phyloP scores from a whole-genome alignment of 768 basidiomycete genomes.

The Russula sp. region DNA sequence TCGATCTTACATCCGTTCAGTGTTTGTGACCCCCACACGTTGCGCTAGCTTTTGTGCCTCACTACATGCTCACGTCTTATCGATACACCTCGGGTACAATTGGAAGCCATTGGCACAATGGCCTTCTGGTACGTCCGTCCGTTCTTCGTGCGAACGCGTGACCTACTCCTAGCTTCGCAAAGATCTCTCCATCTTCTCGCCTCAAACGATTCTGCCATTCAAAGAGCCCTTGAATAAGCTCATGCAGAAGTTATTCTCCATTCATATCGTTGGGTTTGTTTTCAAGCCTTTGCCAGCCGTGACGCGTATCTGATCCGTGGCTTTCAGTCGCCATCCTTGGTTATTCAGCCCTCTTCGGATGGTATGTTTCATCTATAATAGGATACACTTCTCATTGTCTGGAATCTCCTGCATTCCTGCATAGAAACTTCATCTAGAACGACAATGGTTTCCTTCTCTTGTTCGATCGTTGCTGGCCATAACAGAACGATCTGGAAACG shows the following conservation, averaged over 20 bases:
- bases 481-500: constrained; percentile 16
- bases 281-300: constrained; percentile 4
- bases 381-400: constrained; percentile 5
- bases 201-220: constrained; percentile 24
- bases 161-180: constrained; percentile 11
- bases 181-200: constrained; percentile 22
- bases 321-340: constrained; percentile 65
- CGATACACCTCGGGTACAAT: constrained; percentile 43
- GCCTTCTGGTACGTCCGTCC: constrained; percentile 32
- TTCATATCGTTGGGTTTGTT: constrained; percentile 27
- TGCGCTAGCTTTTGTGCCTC: constrained; percentile 26
- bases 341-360: constrained; percentile 69
- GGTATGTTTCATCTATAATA: constrained; percentile 40
- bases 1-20: constrained; percentile 43
- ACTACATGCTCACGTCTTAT: constrained; percentile 37
- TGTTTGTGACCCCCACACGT: constrained; percentile 38
- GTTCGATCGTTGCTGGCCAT: constrained; percentile 24
- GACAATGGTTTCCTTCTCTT: constrained; percentile 25
- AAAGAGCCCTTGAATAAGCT: constrained; percentile 22
- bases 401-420: constrained; percentile 4
- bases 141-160: constrained; percentile 51
- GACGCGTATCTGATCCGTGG: constrained; percentile 12
- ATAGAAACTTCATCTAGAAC: constrained; percentile 27
- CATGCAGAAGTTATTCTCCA: constrained; percentile 15
- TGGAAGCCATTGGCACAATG: constrained; percentile 36